Base-by-base conservation (phyloP, 148 eudicot genomes). In the Chenopodium formosanum region DNA sequence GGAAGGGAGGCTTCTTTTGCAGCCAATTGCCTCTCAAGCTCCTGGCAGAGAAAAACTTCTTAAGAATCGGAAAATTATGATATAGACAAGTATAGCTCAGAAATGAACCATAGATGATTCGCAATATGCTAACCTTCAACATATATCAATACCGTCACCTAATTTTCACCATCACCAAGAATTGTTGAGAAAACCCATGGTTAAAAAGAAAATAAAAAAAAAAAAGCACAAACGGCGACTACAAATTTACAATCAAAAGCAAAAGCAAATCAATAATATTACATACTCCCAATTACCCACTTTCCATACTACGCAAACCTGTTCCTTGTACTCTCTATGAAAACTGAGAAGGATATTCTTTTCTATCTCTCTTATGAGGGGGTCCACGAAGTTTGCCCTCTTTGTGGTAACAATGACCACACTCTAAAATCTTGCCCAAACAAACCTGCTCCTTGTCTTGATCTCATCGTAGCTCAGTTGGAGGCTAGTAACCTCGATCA, bases 1-100 rank as follows among this genome's bases (percentile, higher is more conserved):
- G 99, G 99, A 83, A 96, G 98, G 74, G 99, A 96, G 76, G 98
- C 93, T 85, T 94, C 94, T 88, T 96, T 94, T 69, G 93, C 97
- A 31, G 93, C 97, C 53, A 96, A 85, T 79, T 91, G 98, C 80
- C 98, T 94, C 92, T 96, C 98, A 77, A 87, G 85, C 87, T 96
- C 98, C 99, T 96, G 81, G 72, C 32, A 75, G 71, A 32, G 31
- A 47, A 58, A 48, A 25, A 29, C 19, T 56, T 53, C 0, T 44
- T 4, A 25, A 46, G 22, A 17, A 56, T 3, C 22, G 7, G 60
- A 19, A 56, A 56, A 56, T 56, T 4, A 56, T 47, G 10, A 72
- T 58, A 11, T 58, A 46, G 2, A 13, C 19, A 5, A 75, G 23
- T 53, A 27, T 53, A 29, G 16, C 23, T 14, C 5, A 52, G n/a